Conservation (phyloP, 495 filamentous ascomycete species). For the Talaromyces trachyspermus region DNA sequence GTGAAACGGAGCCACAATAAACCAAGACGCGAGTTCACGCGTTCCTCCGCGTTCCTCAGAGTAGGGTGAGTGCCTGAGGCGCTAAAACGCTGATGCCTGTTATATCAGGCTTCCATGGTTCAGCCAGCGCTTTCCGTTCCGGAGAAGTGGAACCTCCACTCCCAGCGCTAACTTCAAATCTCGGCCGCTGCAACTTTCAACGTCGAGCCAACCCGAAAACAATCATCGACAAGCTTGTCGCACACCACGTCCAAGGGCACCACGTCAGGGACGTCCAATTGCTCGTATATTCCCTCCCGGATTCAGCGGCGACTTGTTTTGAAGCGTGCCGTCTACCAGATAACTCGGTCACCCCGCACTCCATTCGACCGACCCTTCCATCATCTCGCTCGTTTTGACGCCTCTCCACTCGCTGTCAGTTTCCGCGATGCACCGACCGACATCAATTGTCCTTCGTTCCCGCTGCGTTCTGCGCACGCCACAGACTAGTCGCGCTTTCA, state of each 20-base stretch:
- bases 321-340: background rate
- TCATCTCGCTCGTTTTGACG: background rate
- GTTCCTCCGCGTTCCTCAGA: constrained; percentile 25
- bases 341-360: background rate
- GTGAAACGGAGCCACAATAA: too few species aligned
- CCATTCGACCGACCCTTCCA: background rate
- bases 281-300: background rate
- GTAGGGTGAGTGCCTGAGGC: constrained; percentile 22
- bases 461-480: constrained; percentile 32
- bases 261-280: background rate
- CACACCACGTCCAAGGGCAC: background rate
- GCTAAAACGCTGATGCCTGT: constrained; percentile 14
- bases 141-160: too few species aligned
- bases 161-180: constrained; percentile 27
- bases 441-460: constrained; percentile 36
- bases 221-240: constrained; percentile 7
- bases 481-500: constrained; percentile 35
- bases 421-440: constrained; percentile 34
- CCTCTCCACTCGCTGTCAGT: background rate
- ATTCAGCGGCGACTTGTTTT: too few species aligned
- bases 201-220: constrained; percentile 31
- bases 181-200: constrained; percentile 40
- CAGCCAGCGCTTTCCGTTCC: constrained; percentile 15
- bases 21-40: constrained; percentile 23
- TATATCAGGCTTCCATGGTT: constrained; percentile 20